phyloP scores from a whole-genome alignment of 2,329 filamentous ascomycete species.

The Coniella lustricola region DNA sequence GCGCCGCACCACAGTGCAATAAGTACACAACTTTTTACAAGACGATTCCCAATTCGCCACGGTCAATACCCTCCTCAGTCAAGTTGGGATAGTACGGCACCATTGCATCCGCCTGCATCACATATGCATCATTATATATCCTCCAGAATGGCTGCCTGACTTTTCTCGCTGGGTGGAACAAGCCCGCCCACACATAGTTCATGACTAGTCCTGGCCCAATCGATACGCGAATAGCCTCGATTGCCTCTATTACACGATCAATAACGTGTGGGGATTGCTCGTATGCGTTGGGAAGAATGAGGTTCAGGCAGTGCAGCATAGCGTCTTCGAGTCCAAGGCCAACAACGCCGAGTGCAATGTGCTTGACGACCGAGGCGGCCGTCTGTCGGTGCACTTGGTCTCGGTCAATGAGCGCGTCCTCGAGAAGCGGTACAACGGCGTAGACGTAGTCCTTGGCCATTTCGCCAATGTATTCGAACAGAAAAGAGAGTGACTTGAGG shows the following conservation, averaged over 20 bases:
- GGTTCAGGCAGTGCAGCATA: constrained; percentile 94
- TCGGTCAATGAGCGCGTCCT: constrained; percentile 94
- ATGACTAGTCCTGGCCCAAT: constrained; percentile 87
- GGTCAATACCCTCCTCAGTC: constrained; percentile 70
- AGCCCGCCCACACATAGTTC: constrained; percentile 96
- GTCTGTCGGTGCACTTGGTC: constrained; percentile 98
- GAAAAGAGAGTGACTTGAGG: constrained; percentile 90
- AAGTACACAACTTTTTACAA: constrained; percentile 48
- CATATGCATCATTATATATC: constrained; percentile 94
- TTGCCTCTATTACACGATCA: constrained; percentile 93
- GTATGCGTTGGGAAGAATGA: constrained; percentile 94
- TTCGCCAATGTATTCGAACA: constrained; percentile 98
- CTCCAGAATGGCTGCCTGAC: constrained; percentile 94
- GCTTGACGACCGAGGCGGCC: constrained; percentile 93
- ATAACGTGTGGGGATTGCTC: constrained; percentile 98
- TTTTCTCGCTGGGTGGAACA: constrained; percentile 95
- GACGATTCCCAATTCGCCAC: constrained; percentile 77
- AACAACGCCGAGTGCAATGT: constrained; percentile 94
- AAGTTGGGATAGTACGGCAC: constrained; percentile 91
- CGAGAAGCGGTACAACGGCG: constrained; percentile 88
- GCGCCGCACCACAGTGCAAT: no score
- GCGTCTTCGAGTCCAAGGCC: constrained; percentile 96
- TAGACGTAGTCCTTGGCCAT: constrained; percentile 99
- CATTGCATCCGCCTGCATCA: constrained; percentile 87
- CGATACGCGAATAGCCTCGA: constrained; percentile 90